Conservation (phyloP, 768 basidiomycete genomes). For the Termitomyces sp. region DNA sequence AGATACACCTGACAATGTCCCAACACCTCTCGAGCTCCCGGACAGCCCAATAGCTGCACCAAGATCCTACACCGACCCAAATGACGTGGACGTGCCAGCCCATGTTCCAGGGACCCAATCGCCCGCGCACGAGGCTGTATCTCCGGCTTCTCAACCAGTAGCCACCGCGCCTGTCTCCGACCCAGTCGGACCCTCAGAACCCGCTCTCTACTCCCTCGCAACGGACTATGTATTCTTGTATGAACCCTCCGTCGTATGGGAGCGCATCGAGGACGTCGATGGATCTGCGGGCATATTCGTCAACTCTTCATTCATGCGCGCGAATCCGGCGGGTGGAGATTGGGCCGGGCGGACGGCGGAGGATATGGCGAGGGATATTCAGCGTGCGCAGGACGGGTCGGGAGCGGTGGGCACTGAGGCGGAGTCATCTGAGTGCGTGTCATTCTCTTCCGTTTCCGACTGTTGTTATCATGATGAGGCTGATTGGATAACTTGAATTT, state of each 20-base stretch:
- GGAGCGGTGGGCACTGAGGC: slow-evolving; percentile 13
- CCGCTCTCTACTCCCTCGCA: slow-evolving; percentile 74
- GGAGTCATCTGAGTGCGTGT: slow-evolving; percentile 57
- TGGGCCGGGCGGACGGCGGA: slow-evolving; percentile 73
- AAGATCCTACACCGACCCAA: slow-evolving; percentile 13
- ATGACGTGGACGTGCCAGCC: background rate
- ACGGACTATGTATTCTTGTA: slow-evolving; percentile 80
- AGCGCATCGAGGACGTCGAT: slow-evolving; percentile 85
- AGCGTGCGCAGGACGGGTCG: slow-evolving; percentile 31
- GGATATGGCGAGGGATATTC: slow-evolving; percentile 45
- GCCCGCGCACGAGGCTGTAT: background rate
- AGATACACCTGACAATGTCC: slow-evolving; percentile 4
- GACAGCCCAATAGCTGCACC: background rate
- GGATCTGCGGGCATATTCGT: slow-evolving; percentile 76
- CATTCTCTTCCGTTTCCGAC: background rate
- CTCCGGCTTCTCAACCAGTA: background rate
- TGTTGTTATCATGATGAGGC: background rate
- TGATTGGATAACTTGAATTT: slow-evolving; percentile 4
- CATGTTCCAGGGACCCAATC: background rate
- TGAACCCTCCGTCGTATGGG: slow-evolving; percentile 86
- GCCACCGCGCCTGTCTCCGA: background rate
- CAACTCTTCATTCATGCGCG: slow-evolving; percentile 60
- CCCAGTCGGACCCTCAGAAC: slow-evolving; percentile 7
- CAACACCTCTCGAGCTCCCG: slow-evolving; percentile 5
- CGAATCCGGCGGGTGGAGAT: slow-evolving; percentile 76